Evolutionary conservation across 2,329 filamentous ascomycete genomes (phyloP).

Genomic region (Blastomyces silverae): DNA sequence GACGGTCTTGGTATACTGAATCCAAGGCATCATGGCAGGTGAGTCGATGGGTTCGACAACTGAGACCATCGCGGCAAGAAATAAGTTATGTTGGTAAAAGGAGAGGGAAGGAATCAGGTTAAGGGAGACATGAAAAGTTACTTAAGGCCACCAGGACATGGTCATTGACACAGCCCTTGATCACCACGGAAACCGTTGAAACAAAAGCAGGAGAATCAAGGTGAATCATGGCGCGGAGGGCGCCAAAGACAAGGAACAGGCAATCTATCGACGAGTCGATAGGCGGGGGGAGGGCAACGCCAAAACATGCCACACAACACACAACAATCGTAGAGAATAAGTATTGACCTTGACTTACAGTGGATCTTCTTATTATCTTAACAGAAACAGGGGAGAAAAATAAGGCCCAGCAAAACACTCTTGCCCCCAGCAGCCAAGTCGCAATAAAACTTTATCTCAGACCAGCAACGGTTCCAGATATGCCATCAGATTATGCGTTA

Average conservation of each 20-base stretch:
- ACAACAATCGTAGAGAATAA: not conserved
- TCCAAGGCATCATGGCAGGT: not conserved
- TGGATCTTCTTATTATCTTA: not conserved
- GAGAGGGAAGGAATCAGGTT: not conserved
- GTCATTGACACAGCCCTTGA: not conserved
- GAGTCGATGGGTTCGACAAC: not conserved
- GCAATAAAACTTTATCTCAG: not conserved
- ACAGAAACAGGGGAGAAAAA: not conserved
- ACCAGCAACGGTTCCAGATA: constrained; percentile 5
- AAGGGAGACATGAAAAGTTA: not conserved
- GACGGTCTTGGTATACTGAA: constrained; percentile 17
- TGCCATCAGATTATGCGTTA: not conserved
- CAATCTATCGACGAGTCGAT: not conserved
- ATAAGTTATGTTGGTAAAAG: too few relatives aligned
- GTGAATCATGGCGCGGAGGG: not conserved
- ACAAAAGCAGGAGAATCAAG: not conserved
- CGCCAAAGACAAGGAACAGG: not conserved
- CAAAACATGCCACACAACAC: not conserved
- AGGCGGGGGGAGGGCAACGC: not conserved
- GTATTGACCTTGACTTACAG: not conserved
- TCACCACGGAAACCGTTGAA: constrained; percentile 12
- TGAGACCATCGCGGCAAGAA: not conserved
- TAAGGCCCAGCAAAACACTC: not conserved
- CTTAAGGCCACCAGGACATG: not conserved
- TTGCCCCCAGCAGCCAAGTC: not conserved